These are phyloP conservation scores for Hyaloraphidium curvatum DNA, from an alignment of 192 early-diverging fungal genomes.

Conservation along the genomic window DNA sequence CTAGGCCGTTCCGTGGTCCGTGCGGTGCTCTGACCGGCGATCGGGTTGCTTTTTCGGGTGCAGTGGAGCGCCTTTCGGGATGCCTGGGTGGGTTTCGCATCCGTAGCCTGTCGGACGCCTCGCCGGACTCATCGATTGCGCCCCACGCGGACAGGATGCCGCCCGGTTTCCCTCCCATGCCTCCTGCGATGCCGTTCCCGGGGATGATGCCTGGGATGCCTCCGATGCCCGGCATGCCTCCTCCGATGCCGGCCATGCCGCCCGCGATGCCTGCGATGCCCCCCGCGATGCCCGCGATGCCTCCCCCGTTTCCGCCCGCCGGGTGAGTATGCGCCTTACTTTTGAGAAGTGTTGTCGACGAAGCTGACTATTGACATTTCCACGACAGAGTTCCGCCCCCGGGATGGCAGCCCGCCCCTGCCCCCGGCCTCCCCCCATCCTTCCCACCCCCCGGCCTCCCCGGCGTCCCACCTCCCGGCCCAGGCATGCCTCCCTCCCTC, in stretches of 20 bases:
- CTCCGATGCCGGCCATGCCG: conserved; percentile 4
- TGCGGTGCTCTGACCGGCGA: too few species aligned
- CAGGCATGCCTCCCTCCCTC: not conserved
- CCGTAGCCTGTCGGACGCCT: not conserved
- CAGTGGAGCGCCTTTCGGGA: not conserved
- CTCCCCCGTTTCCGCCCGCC: conserved; percentile 11
- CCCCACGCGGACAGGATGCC: conserved; percentile 7
- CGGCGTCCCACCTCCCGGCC: conserved; percentile 12
- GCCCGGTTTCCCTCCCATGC: conserved; percentile 6
- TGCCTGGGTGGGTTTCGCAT: conserved; percentile 1
- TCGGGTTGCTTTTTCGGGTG: not conserved
- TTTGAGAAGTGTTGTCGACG: too few species aligned
- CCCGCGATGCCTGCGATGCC: not conserved
- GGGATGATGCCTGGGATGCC: not conserved
- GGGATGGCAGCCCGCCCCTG: not conserved
- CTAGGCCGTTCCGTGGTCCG: conserved; percentile 1
- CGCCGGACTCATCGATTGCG: conserved; percentile 2
- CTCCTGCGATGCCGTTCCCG: not conserved
- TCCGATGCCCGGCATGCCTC: conserved; percentile 12
- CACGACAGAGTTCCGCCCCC: too few species aligned
- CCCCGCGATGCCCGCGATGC: not conserved
- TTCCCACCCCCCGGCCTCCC: not conserved
- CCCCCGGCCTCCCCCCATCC: not conserved
- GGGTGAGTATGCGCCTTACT: conserved; percentile 1
- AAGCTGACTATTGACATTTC: too few species aligned